These are phyloP conservation scores for Xylariales sp. DNA, from an alignment of 2,329 filamentous ascomycete genomes.

Conservation along the genomic window DNA sequence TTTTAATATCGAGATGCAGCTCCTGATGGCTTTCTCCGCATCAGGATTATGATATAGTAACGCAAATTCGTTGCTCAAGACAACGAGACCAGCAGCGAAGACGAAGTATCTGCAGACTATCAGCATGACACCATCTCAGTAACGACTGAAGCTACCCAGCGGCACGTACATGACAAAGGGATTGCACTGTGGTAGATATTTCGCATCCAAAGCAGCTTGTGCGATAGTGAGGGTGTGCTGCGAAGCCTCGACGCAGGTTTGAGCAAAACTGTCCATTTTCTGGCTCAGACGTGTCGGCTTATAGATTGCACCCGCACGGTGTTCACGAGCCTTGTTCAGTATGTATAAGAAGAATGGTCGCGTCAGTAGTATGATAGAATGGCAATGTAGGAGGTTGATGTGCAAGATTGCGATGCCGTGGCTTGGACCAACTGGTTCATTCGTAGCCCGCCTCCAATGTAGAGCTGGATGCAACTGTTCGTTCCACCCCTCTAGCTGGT, in stretches of 20 bases:
- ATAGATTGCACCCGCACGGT: conserved; percentile 23
- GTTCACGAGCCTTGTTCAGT: conserved; percentile 37
- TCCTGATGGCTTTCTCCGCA: conserved; percentile 34
- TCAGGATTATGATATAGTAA: conserved; percentile 40
- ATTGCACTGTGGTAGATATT: conserved; percentile 46
- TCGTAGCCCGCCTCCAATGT: conserved; percentile 44
- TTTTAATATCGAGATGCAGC: conserved; percentile 43
- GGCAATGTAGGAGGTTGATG: conserved; percentile 56
- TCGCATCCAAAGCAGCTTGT: conserved; percentile 36
- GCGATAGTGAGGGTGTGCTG: conserved; percentile 45
- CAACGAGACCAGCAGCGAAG: conserved; percentile 49
- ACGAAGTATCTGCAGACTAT: conserved; percentile 45
- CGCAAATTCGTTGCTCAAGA: conserved; percentile 54
- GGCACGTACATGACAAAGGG: conserved; percentile 51
- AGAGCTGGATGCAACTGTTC: conserved; percentile 42
- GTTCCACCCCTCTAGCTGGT: conserved; percentile 48
- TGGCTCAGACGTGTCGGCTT: conserved; percentile 25
- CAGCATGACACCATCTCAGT: neutral
- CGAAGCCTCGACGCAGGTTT: conserved; percentile 46
- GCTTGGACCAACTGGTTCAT: conserved; percentile 33
- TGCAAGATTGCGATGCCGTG: conserved; percentile 58
- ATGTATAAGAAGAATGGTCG: conserved; percentile 60
- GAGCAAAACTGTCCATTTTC: conserved; percentile 41
- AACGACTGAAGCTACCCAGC: neutral
- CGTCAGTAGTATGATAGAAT: conserved; percentile 59